These are phyloP conservation scores for Alternaria consortialis DNA, from an alignment of 2,329 filamentous ascomycete genomes.

Conservation along the genomic window DNA sequence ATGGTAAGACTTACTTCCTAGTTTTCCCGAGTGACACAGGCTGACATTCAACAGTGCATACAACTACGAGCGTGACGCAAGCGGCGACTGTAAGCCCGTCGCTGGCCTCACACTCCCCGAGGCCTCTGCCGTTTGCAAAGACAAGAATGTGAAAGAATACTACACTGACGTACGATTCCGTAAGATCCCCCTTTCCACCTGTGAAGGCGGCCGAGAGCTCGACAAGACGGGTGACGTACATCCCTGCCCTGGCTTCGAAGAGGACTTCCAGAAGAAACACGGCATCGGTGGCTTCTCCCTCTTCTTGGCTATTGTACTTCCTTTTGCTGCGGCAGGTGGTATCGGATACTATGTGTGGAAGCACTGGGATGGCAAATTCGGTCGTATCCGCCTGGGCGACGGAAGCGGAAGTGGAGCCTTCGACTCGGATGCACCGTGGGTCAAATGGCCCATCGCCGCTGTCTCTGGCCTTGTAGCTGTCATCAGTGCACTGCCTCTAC, in stretches of 20 bases:
- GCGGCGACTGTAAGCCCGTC: slow-evolving; percentile 81
- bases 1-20: slow-evolving; percentile 68
- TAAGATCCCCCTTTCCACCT: slow-evolving; percentile 88
- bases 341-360: slow-evolving; percentile 86
- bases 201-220: slow-evolving; percentile 75
- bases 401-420: slow-evolving; percentile 29
- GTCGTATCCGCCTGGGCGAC: slow-evolving; percentile 87
- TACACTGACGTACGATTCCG: slow-evolving; percentile 89
- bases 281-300: slow-evolving; percentile 76
- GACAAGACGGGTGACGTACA: slow-evolving; percentile 71
- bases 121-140: slow-evolving; percentile 65
- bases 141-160: slow-evolving; percentile 77
- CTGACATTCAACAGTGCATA: slow-evolving; percentile 72
- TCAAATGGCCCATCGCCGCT: slow-evolving; percentile 74
- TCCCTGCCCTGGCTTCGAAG: slow-evolving; percentile 80
- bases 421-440: slow-evolving; percentile 76
- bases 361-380: slow-evolving; percentile 90
- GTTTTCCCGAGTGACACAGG: not conserved
- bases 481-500: slow-evolving; percentile 67
- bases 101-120: slow-evolving; percentile 73
- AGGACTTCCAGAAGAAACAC: slow-evolving; percentile 79
- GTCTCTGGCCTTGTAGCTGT: slow-evolving; percentile 65
- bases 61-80: slow-evolving; percentile 84
- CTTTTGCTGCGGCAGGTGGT: slow-evolving; percentile 73
- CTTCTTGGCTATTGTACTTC: slow-evolving; percentile 85